Evolutionary conservation across 2,329 filamentous ascomycete genomes (phyloP), one percentile per base, ranked within the genome.

Genomic region (Ophiocordyceps camponoti-floridani): DNA sequence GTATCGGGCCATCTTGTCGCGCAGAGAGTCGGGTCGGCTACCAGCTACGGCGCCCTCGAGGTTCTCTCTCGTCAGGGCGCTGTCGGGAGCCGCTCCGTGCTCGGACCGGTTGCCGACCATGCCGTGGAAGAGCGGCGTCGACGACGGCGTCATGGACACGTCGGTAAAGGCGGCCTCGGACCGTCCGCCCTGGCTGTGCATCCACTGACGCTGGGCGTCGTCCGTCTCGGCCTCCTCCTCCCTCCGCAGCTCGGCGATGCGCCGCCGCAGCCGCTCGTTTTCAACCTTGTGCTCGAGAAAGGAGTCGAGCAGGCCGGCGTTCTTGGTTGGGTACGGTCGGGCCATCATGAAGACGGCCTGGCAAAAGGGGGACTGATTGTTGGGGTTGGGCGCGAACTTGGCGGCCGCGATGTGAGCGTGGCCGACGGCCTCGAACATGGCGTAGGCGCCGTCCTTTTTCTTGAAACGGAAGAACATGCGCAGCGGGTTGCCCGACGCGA

Each of bases 271-370:
- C 4, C 88, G 77, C 64, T 94, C 87, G 55, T 95, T 94, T 60
- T 95, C 89, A 45, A 94, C 89, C 62, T 95, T 95, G 65, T 95
- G 88, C 59, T 96, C 89, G 27, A 96, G 69, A 55, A 95, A 95
- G 0, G 87, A 93, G 62, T 96, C 88, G 18, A 95, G 70, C 11
- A 95, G 70, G 4, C 75, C 76, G 1, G 86, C 81, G 56, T 89
- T 94, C 63, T 84, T 88, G 28, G 84, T 93, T 5, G 86, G 87
- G 59, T 95, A 94, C 1, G 84, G 84, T 18, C 88, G 75, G 9
- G 85, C 79, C 79, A 94, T 89, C 69, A 96, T 84, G 59, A 95
- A 95, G 53, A 95, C 85, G 35, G 88, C 88, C 54, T 85, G 78
- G 59, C 87, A 95, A 52, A 83, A 82, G 1, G 78, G 73, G 2